phyloP scores from a whole-genome alignment of 2,329 filamentous ascomycete genomes.

The Fusarium sp. region DNA sequence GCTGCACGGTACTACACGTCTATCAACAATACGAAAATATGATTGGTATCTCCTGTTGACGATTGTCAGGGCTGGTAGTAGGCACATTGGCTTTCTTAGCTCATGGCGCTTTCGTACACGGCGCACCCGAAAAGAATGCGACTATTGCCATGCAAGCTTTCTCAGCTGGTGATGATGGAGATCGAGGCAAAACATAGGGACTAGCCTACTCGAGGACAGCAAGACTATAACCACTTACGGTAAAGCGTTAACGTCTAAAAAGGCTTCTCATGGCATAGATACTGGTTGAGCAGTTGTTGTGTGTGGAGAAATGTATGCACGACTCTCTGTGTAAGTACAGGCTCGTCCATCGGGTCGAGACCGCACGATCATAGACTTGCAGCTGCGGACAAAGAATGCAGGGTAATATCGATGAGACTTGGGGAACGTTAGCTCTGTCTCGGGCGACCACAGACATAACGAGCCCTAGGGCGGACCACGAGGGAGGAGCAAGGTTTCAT shows the following conservation, averaged over 20 bases:
- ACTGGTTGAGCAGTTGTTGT: conserved; percentile 2
- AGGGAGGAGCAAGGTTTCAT: conserved; percentile 27
- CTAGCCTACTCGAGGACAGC: neutral
- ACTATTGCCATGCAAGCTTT: conserved; percentile 18
- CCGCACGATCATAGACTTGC: conserved; percentile 11
- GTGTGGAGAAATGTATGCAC: conserved; percentile 8
- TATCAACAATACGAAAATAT: neutral
- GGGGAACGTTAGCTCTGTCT: conserved; percentile 32
- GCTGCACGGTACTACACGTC: conserved; percentile 1
- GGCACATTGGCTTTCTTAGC: conserved; percentile 11
- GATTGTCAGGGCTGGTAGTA: neutral
- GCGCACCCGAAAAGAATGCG: conserved; percentile 12
- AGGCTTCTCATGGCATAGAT: conserved; percentile 14
- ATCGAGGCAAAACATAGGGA: conserved; percentile 24
- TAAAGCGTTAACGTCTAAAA: conserved; percentile 10
- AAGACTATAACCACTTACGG: conserved; percentile 15
- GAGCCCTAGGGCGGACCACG: neutral
- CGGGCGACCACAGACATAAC: conserved; percentile 9
- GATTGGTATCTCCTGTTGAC: neutral
- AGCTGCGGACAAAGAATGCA: conserved; percentile 29
- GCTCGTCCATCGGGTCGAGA: conserved; percentile 16
- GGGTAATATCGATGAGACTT: conserved; percentile 18
- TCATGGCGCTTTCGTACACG: neutral
- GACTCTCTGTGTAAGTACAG: conserved; percentile 9
- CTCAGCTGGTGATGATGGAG: conserved; percentile 26